These are phyloP conservation scores for Colletotrichum orchidophilum DNA, from an alignment of 2,329 filamentous ascomycete species.

Conservation along the genomic window DNA sequence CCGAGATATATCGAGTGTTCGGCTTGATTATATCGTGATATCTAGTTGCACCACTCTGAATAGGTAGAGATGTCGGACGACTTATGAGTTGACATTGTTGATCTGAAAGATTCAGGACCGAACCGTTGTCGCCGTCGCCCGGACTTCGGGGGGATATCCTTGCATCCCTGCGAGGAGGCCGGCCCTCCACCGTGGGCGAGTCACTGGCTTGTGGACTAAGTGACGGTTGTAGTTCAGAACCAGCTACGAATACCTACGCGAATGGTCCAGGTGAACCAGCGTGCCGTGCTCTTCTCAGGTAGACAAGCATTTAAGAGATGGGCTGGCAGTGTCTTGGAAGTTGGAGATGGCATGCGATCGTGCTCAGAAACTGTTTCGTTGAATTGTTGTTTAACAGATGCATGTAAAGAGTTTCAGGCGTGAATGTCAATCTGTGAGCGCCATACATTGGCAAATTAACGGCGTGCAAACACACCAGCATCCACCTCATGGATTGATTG, in stretches of 20 bases:
- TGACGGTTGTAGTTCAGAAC: background rate
- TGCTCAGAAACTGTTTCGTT: background rate
- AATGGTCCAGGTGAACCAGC: background rate
- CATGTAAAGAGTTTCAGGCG: background rate
- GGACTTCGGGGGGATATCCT: slow-evolving; percentile 25
- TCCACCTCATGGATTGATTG: background rate
- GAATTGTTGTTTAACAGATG: background rate
- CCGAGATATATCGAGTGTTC: background rate
- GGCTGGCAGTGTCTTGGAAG: background rate
- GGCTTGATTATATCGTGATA: background rate
- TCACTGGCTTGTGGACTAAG: background rate
- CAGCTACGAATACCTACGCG: background rate
- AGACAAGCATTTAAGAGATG: background rate
- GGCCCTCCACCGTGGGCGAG: slow-evolving; percentile 6
- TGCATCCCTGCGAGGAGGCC: slow-evolving; percentile 22
- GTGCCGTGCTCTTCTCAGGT: background rate
- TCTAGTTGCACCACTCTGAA: background rate
- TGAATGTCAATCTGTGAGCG: slow-evolving; percentile 23
- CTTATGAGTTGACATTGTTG: slow-evolving; percentile 7
- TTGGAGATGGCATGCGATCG: background rate
- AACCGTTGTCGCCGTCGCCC: background rate
- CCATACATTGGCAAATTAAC: background rate
- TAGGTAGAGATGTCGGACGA: background rate
- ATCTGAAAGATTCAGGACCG: background rate
- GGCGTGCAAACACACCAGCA: background rate